Conservation (phyloP, 2,329 filamentous ascomycete genomes). For the Colletotrichum filicis region DNA sequence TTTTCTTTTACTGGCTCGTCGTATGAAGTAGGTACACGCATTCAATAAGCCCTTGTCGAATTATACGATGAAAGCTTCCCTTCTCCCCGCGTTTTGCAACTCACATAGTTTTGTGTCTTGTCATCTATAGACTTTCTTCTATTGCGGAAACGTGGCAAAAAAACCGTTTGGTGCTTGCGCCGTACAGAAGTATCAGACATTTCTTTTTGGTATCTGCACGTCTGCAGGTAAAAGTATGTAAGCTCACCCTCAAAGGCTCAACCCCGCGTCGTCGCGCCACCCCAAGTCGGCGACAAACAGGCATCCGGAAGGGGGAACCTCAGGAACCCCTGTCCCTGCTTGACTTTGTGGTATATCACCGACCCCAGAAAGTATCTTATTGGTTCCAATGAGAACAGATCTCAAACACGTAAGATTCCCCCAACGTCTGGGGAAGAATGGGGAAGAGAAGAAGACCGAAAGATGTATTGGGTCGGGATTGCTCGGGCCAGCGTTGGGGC, state of each 20-base stretch:
- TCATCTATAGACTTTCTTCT: neutral
- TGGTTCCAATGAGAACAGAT: conserved; percentile 1
- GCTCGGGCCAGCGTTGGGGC: conserved; percentile 17
- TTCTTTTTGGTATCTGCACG: too few species aligned
- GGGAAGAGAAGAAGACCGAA: neutral
- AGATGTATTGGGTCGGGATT: conserved; percentile 6
- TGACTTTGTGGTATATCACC: neutral
- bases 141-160: conserved; percentile 12
- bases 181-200: too few species aligned
- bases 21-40: neutral
- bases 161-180: neutral
- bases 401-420: conserved; percentile 10
- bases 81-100: conserved; percentile 5
- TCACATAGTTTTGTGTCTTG: neutral
- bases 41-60: conserved; percentile 7
- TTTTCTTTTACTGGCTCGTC: neutral
- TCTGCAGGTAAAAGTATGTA: neutral
- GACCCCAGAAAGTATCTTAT: conserved; percentile 8
- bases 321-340: neutral
- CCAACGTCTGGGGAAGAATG: conserved; percentile 11
- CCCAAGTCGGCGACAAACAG: conserved; percentile 6
- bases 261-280: conserved; percentile 1
- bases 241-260: neutral
- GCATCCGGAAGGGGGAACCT: neutral
- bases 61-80: neutral